These are phyloP conservation scores for Trametes cubensis DNA, from an alignment of 768 basidiomycete species.

Conservation along the genomic window DNA sequence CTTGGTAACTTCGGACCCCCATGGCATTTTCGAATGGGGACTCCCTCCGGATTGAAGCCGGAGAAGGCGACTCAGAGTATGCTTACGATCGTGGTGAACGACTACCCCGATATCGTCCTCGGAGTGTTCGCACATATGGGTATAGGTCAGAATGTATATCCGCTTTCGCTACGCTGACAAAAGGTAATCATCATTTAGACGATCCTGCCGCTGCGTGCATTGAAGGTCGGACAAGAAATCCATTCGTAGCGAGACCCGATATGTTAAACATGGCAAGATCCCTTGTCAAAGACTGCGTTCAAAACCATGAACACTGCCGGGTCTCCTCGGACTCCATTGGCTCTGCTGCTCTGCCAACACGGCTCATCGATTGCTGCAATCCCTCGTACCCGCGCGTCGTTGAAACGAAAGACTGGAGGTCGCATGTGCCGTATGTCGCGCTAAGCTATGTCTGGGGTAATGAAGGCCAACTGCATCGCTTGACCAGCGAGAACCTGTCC, in stretches of 20 bases:
- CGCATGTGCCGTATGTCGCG: neutral
- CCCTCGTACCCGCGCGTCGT: neutral
- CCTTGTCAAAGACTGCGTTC: neutral
- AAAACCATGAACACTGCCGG: neutral
- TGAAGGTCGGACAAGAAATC: neutral
- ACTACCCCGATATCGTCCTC: neutral
- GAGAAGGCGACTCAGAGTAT: too few species aligned
- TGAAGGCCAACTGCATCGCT: neutral
- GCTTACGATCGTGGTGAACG: too few species aligned
- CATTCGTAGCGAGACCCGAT: neutral
- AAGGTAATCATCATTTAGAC: neutral
- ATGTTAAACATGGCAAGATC: neutral
- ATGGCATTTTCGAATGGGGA: too few species aligned
- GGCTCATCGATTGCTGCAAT: neutral
- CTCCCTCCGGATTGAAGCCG: too few species aligned
- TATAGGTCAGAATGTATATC: neutral
- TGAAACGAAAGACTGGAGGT: neutral
- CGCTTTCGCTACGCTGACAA: neutral
- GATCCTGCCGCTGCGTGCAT: neutral
- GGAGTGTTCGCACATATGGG: too few species aligned
- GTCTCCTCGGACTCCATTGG: neutral
- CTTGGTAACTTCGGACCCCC: too few species aligned
- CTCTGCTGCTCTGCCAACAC: too few species aligned
- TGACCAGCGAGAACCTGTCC: neutral
- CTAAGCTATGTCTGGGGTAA: conserved; percentile 1